Conservation (phyloP, 306 rosid genomes). For the Carpinus fangiana region DNA sequence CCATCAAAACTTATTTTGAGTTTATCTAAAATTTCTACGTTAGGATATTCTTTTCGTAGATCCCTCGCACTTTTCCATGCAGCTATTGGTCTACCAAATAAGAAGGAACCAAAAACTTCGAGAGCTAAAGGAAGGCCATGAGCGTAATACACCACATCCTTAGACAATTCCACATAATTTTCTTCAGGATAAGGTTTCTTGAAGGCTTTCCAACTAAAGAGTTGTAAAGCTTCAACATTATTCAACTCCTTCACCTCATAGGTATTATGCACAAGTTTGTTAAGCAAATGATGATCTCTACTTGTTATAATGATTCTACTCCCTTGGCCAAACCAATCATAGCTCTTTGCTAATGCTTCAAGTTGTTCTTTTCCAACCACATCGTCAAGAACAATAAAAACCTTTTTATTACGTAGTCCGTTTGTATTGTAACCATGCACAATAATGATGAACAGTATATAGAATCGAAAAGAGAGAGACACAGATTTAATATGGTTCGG, state of each 20-base stretch:
- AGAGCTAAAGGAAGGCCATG: too few relatives aligned
- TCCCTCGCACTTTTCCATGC: conserved; percentile 23
- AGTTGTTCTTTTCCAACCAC: background rate
- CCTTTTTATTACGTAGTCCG: background rate
- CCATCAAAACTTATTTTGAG: conserved; percentile 30
- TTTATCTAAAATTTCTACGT: background rate
- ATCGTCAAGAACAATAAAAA: background rate
- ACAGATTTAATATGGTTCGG: too few relatives aligned
- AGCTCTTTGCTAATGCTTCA: background rate
- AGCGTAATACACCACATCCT: conserved; percentile 14
- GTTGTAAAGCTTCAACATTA: conserved; percentile 19
- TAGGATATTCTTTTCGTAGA: conserved; percentile 2
- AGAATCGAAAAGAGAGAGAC: too few relatives aligned
- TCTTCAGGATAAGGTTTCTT: background rate
- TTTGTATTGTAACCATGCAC: too few relatives aligned
- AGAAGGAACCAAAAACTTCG: too few relatives aligned
- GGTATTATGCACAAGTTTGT: background rate
- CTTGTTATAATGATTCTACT: background rate
- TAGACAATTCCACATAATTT: conserved; percentile 12
- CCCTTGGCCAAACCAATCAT: background rate
- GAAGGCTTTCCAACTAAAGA: conserved; percentile 26
- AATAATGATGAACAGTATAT: too few relatives aligned
- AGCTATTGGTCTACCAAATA: background rate
- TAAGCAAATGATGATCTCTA: background rate
- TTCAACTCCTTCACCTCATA: conserved; percentile 23